A percentile compares a stretch with the other conserved stretches of the same genome.
phyloP scores from a whole-genome alignment of 2,329 filamentous ascomycete genomes.

The Colletotrichum gloeosporioides region DNA sequence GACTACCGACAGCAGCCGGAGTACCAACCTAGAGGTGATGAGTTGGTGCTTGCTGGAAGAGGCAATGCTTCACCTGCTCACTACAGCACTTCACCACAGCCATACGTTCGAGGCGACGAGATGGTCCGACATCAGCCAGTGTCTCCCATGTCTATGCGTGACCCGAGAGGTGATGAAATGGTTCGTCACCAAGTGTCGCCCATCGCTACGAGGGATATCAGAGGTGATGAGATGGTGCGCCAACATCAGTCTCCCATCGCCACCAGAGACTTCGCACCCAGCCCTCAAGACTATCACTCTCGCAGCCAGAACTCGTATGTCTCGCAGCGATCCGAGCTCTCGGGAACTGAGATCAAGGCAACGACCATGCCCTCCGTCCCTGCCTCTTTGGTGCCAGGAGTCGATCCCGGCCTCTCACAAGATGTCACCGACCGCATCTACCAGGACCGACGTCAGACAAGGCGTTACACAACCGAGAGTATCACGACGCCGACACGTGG shows the following conservation, averaged over 20 bases:
- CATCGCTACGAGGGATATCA: neutral
- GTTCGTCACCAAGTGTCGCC: neutral
- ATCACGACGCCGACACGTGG: constrained; percentile 48
- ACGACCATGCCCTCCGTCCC: constrained; percentile 57
- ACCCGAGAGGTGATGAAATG: neutral
- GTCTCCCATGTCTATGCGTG: neutral
- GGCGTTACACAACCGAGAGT: constrained; percentile 48
- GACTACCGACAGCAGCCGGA: constrained; percentile 14
- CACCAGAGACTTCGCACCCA: constrained; percentile 35
- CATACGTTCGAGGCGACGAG: constrained; percentile 15
- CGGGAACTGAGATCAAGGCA: constrained; percentile 36
- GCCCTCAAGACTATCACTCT: constrained; percentile 32
- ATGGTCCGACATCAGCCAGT: constrained; percentile 11
- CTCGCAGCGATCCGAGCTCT: constrained; percentile 39
- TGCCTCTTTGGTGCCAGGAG: constrained; percentile 64
- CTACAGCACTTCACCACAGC: constrained; percentile 30
- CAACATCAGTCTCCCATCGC: constrained; percentile 5
- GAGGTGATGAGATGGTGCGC: constrained; percentile 15
- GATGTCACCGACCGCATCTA: constrained; percentile 65
- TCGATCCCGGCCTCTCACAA: constrained; percentile 60
- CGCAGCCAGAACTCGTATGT: constrained; percentile 34
- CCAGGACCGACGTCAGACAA: constrained; percentile 55
- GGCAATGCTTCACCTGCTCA: constrained; percentile 34
- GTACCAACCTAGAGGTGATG: constrained; percentile 15
- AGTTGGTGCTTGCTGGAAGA: constrained; percentile 36